phyloP scores from a whole-genome alignment of 106 monocot genomes.

The Dioscorea dumetorum region DNA sequence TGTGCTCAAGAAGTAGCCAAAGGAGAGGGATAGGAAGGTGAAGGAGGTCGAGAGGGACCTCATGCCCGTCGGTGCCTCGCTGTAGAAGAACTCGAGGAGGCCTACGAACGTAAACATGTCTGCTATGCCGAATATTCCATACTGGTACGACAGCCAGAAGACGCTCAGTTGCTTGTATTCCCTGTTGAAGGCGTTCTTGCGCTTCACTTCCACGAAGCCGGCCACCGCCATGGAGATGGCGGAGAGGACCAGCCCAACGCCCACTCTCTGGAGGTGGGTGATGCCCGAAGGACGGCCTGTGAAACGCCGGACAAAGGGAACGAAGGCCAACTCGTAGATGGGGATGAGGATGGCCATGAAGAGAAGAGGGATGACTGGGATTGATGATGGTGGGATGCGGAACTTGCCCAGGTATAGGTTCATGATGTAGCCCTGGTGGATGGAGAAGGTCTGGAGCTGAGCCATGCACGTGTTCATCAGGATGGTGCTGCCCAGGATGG shows the following conservation, averaged over 20 bases:
- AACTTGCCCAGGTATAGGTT: slow-evolving; percentile 20
- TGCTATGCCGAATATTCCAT: slow-evolving; percentile 19
- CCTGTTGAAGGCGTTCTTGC: background rate
- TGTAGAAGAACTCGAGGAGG: slow-evolving; percentile 55
- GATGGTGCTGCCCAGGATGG: slow-evolving; percentile 44
- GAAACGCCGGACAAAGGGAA: slow-evolving; percentile 15
- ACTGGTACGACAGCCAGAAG: slow-evolving; percentile 47
- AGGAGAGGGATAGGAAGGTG: slow-evolving; percentile 1
- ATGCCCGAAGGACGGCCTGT: slow-evolving; percentile 24
- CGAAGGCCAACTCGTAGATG: slow-evolving; percentile 27
- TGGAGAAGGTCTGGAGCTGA: slow-evolving; percentile 41
- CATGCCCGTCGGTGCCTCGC: slow-evolving; percentile 38
- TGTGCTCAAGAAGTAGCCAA: slow-evolving; percentile 33
- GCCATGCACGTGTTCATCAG: slow-evolving; percentile 23
- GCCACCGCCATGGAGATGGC: slow-evolving; percentile 25
- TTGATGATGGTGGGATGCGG: slow-evolving; percentile 27
- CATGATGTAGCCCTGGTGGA: slow-evolving; percentile 36
- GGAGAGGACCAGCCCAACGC: slow-evolving; percentile 30
- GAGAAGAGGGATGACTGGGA: slow-evolving; percentile 28
- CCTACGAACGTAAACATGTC: slow-evolving; percentile 42
- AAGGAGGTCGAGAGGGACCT: slow-evolving; percentile 7
- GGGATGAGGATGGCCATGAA: slow-evolving; percentile 30
- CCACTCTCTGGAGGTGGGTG: slow-evolving; percentile 36
- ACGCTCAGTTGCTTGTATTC: slow-evolving; percentile 18
- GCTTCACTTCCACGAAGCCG: slow-evolving; percentile 19